Conservation (phyloP, 495 filamentous ascomycete species). For the Aspergillus asperescens region DNA sequence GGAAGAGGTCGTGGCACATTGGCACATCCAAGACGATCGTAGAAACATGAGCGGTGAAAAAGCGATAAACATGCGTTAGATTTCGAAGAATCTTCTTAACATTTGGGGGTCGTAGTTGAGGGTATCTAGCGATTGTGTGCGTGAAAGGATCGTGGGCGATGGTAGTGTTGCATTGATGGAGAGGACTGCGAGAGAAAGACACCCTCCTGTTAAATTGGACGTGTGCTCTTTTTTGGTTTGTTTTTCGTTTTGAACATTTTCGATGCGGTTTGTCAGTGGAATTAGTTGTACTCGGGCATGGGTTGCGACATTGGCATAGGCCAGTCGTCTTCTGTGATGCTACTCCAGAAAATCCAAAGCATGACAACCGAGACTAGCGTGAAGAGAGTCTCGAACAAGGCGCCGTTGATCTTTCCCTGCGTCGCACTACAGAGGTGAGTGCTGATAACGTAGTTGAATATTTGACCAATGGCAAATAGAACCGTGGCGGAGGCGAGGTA, state of each 20-base stretch:
- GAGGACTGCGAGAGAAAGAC: background rate
- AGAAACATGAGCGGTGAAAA: slow-evolving; percentile 11
- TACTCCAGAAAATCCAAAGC: slow-evolving; percentile 96
- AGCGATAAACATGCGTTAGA: background rate
- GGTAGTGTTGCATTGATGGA: background rate
- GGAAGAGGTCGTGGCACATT: slow-evolving; percentile 15
- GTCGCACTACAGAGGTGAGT: slow-evolving; percentile 81
- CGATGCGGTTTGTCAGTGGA: background rate
- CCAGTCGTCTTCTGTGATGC: slow-evolving; percentile 99
- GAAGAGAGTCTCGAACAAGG: slow-evolving; percentile 90
- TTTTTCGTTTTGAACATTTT: no score
- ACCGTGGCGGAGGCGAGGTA: slow-evolving; percentile 69
- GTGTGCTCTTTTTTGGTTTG: background rate
- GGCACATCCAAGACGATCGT: slow-evolving; percentile 15
- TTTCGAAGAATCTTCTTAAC: background rate
- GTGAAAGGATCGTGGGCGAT: slow-evolving; percentile 4
- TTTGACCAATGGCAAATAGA: slow-evolving; percentile 84
- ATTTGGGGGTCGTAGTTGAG: background rate
- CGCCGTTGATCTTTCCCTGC: slow-evolving; percentile 80
- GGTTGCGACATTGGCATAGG: slow-evolving; percentile 52
- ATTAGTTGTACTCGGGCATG: slow-evolving; percentile 44
- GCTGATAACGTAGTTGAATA: slow-evolving; percentile 94
- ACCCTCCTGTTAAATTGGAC: background rate
- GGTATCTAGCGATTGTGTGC: slow-evolving; percentile 7
- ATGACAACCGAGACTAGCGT: slow-evolving; percentile 74